phyloP scores from a whole-genome alignment of 305 asterid genomes.

The Coffea humblotiana region DNA sequence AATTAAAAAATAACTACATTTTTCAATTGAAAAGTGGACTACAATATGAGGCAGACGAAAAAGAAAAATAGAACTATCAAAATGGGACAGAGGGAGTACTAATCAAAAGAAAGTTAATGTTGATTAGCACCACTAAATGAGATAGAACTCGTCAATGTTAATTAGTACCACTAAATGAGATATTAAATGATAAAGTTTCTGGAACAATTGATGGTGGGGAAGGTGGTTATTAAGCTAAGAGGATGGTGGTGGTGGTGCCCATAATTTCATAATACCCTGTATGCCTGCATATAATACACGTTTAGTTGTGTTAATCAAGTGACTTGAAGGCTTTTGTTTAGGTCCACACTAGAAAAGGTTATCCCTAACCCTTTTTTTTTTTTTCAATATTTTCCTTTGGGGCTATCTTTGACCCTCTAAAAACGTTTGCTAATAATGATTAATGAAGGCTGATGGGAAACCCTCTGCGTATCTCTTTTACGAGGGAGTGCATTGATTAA shows the following conservation, averaged over 20 bases:
- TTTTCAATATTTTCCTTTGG: neutral
- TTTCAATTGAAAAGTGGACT: no score
- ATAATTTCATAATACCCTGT: neutral
- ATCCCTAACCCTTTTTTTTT: neutral
- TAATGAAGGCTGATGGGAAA: neutral
- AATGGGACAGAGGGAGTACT: neutral
- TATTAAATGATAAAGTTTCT: neutral
- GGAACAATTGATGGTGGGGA: neutral
- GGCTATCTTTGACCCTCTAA: slow-evolving; percentile 9
- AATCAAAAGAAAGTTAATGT: slow-evolving; percentile 7
- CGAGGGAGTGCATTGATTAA: no score
- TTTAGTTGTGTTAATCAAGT: slow-evolving; percentile 5
- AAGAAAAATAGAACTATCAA: no score
- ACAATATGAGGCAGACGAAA: no score
- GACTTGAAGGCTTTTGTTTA: neutral
- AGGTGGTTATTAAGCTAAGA: slow-evolving; percentile 21
- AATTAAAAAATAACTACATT: no score
- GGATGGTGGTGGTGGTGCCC: slow-evolving; percentile 16
- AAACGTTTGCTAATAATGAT: neutral
- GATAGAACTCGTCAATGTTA: slow-evolving; percentile 3
- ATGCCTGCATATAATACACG: neutral
- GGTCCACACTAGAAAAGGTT: slow-evolving; percentile 8
- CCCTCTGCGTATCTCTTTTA: neutral
- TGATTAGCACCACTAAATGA: neutral
- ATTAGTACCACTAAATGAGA: neutral